Evolutionary conservation across 169 alveolate species (phyloP).

Genomic region (Plasmodium adleri): DNA sequence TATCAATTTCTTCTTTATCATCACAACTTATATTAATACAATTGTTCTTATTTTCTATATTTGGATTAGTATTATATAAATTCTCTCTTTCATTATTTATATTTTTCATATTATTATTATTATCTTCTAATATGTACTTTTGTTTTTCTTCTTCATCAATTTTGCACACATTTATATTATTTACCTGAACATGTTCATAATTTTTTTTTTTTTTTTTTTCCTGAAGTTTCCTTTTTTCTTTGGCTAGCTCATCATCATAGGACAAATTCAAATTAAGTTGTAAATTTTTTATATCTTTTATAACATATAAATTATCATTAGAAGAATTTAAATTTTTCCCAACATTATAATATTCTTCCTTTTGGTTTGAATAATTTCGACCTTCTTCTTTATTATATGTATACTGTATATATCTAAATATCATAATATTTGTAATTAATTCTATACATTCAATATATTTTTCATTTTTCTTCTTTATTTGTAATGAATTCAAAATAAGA

Average conservation of each 20-base stretch:
- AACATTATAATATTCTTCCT: constrained; percentile 1
- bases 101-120: too few species aligned
- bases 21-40: neutral
- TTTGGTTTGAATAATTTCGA: constrained; percentile 5
- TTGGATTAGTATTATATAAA: neutral
- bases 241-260: neutral
- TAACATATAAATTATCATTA: neutral
- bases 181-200: neutral
- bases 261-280: neutral
- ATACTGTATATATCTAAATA: constrained; percentile 54
- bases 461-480: constrained; percentile 22
- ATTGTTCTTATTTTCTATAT: neutral
- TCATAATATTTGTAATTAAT: constrained; percentile 47
- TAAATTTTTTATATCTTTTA: constrained; percentile 5
- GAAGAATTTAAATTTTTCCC: neutral
- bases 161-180: neutral
- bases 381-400: constrained; percentile 6
- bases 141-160: neutral
- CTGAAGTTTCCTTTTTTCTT: too few species aligned
- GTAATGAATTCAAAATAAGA: constrained; percentile 40
- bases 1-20: constrained; percentile 1
- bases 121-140: neutral
- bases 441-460: constrained; percentile 47
- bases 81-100: too few species aligned
- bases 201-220: neutral